phyloP scores from a whole-genome alignment of 371 early-diverging fungal species.

The Mycotypha africana region DNA sequence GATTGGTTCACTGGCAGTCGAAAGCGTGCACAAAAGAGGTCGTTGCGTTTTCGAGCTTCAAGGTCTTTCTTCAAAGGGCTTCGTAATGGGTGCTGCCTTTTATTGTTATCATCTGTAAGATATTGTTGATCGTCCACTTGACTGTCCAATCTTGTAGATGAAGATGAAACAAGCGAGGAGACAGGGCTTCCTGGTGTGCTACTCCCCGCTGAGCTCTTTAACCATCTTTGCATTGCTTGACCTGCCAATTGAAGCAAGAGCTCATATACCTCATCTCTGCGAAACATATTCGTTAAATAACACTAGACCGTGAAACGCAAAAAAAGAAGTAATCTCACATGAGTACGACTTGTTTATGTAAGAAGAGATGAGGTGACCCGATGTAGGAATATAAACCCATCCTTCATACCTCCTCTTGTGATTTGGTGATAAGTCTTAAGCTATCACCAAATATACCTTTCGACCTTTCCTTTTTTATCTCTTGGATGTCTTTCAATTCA shows the following conservation, averaged over 20 bases:
- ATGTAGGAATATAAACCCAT: neutral
- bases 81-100: slow-evolving; percentile 17
- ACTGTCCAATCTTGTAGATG: neutral
- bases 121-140: slow-evolving; percentile 20
- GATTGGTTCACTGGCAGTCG: slow-evolving; percentile 60
- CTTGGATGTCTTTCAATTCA: slow-evolving; percentile 86
- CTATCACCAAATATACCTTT: slow-evolving; percentile 89
- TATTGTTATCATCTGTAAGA: neutral
- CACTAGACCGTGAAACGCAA: slow-evolving; percentile 54
- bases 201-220: slow-evolving; percentile 64
- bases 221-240: slow-evolving; percentile 78
- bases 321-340: no score
- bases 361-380: no score
- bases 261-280: slow-evolving; percentile 87
- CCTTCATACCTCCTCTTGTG: slow-evolving; percentile 64
- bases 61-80: slow-evolving; percentile 57
- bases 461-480: slow-evolving; percentile 79
- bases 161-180: neutral
- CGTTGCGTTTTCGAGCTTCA: slow-evolving; percentile 71
- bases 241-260: slow-evolving; percentile 83
- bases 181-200: slow-evolving; percentile 50
- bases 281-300: slow-evolving; percentile 89
- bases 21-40: slow-evolving; percentile 64
- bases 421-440: slow-evolving; percentile 73
- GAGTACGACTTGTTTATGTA: no score